Evolutionary conservation across 495 filamentous ascomycete genomes (phyloP).

Genomic region (Polyplosphaeria fusca): DNA sequence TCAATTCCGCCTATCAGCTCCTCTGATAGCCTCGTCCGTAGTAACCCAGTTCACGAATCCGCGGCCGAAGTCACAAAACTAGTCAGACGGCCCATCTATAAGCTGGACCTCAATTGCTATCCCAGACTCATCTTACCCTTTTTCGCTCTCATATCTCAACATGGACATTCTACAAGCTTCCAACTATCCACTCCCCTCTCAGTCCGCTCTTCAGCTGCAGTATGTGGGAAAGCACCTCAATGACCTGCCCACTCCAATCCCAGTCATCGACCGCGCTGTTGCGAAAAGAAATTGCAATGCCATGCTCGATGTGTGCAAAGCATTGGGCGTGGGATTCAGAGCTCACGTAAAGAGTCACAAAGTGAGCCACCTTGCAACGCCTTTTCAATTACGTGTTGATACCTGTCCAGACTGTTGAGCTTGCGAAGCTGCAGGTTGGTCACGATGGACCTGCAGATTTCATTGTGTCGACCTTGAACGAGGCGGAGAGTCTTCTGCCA

Average conservation of each 20-base stretch:
- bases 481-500: conserved; percentile 67
- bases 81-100: too few species aligned
- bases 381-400: not conserved
- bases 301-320: conserved; percentile 64
- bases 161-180: not conserved
- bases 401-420: conserved; percentile 59
- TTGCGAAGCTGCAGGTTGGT: conserved; percentile 72
- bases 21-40: too few species aligned
- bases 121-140: too few species aligned
- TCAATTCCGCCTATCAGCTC: too few species aligned
- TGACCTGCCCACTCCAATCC: conserved; percentile 63
- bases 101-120: too few species aligned
- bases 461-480: conserved; percentile 73
- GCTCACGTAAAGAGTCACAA: conserved; percentile 90
- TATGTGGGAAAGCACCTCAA: conserved; percentile 63
- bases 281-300: conserved; percentile 65
- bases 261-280: conserved; percentile 66
- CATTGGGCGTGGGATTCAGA: conserved; percentile 64
- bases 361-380: conserved; percentile 42
- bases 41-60: too few species aligned
- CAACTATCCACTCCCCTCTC: conserved; percentile 35
- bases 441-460: conserved; percentile 57
- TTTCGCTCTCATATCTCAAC: too few species aligned
- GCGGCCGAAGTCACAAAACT: too few species aligned
- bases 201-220: conserved; percentile 34